Base-by-base conservation (phyloP, 768 basidiomycete species). In the Tylopilus cervinicoccineus region DNA sequence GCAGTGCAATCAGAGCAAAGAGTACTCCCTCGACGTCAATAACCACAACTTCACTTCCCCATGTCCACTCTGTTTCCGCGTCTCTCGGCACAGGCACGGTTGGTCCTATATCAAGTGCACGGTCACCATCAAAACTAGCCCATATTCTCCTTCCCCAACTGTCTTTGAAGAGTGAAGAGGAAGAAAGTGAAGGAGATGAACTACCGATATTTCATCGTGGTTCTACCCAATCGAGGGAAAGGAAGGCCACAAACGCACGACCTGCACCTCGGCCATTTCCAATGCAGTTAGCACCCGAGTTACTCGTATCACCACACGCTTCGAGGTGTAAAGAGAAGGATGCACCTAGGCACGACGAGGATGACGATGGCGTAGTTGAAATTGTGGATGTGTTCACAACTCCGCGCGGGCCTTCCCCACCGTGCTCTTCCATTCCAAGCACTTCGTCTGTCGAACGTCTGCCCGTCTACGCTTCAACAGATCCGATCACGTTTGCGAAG, bases 231-330 rank as follows among this genome's bases (percentile, higher is more conserved):
- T 43, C 43, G 9, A 44, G 33, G 24, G 46, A 38, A 19, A 48
- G 38, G 33, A 34, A 31, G 2, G 32, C 32, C 16, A 44, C 20
- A 14, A 17, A 10, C 31, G 28, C 4, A 9, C 47, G 48, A 29
- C 47, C 43, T n/a, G 52, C 32, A 4, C 55, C 51, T 38, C 57
- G 43, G 7, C 61, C 64, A 20, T 66, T 68, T 50, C 65, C 66
- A 37, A 58, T 66, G 54, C 60, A 59, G 16, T 28, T 54, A 13
- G 45, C 28, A 11, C n/a, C 23, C 26, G n/a, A 42, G 11, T 32
- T 46, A 9, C 34, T 16, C 4, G 20, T 27, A 14, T 52, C 48
- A 20, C 47, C 47, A 3, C 13, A n/a, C 4, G 3, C 36, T 34
- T 45, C 45, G 9, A 40, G 36, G 12, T 5, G 24, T 10, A n/a